A percentile compares a stretch with the other conserved stretches of the same genome.
These are phyloP conservation scores for Ulmus americana DNA, from an alignment of 331 rosid genomes.

Conservation along the genomic window DNA sequence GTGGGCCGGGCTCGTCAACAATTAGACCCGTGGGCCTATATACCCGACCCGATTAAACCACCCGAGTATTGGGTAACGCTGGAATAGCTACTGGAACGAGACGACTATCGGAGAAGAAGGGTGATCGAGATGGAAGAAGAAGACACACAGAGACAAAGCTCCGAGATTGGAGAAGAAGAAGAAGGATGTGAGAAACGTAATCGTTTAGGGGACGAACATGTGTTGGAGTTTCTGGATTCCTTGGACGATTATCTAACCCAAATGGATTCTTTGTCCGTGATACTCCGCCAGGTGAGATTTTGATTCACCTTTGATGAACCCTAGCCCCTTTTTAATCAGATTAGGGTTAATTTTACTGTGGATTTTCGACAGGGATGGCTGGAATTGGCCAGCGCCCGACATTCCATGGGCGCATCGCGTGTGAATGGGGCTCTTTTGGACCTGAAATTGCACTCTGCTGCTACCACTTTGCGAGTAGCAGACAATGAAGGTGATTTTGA, in stretches of 20 bases:
- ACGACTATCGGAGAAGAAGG: neutral
- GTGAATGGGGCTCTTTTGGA: slow-evolving; percentile 60
- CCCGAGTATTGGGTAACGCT: no score
- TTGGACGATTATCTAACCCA: slow-evolving; percentile 49
- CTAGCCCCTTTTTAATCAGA: neutral
- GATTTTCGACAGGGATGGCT: slow-evolving; percentile 65
- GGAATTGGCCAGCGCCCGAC: slow-evolving; percentile 79
- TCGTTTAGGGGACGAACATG: slow-evolving; percentile 32
- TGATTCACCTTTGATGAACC: neutral
- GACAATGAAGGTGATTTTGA: slow-evolving; percentile 38
- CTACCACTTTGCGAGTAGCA: slow-evolving; percentile 53
- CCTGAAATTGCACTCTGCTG: slow-evolving; percentile 61
- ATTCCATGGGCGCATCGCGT: slow-evolving; percentile 85
- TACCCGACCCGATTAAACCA: no score
- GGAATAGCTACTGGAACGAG: neutral
- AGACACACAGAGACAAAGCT: neutral
- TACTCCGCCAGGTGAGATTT: slow-evolving; percentile 58
- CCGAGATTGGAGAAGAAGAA: slow-evolving; percentile 19
- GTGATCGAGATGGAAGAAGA: slow-evolving; percentile 16
- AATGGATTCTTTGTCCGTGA: slow-evolving; percentile 45
- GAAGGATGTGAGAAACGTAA: slow-evolving; percentile 13
- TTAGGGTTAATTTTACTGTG: neutral
- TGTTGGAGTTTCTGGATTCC: slow-evolving; percentile 65
- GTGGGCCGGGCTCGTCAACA: no score
- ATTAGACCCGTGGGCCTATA: no score